Evolutionary conservation across 441 rosid genomes (phyloP), one percentile per base, ranked within the genome.

Genomic region (Iberis amara): DNA sequence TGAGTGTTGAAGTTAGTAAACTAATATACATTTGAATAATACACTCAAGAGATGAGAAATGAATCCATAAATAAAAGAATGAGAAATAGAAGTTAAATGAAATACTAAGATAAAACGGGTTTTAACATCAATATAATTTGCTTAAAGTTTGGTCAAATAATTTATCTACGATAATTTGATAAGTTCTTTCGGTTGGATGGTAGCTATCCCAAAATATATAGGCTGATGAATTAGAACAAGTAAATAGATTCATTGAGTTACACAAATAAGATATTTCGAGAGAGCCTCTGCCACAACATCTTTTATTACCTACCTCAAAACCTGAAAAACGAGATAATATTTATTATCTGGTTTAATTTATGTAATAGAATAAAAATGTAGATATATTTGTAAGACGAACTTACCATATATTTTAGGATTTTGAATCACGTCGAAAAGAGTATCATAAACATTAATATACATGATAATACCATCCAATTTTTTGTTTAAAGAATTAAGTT

Each of bases 191-290:
- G 1, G 88, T 65, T 0, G 88, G 95, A 74, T 82, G 90, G 43
- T 64, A 85, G 58, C 80, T 76, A 39, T 85, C 94, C 86, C 85
- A 82, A 18, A 82, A 79, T n/a, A 83, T 28, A 23, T 68, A 79
- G 1, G 73, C 68, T 0, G 84, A 55, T 24, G 73, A 81, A 56
- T 79, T 78, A 2, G 38, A 12, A 57, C 95, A 79, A 5, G 47
- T 47, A 3, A 58, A 58, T 5, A 54, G 54, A 39, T 38, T 4
- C 4, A 49, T 0, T 11, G 56, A 12, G 41, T 40, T 59, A 5
- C 64, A 59, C 35, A 59, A 1, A 23, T 31, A 49, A 0, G 49
- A 30, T 31, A 59, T 10, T 0, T 23, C 26, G 1, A 59, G 48
- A 7, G 41, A 1, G 0, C 64, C 49, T 24, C 1, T 6, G 21